phyloP scores from a whole-genome alignment of 371 early-diverging fungal genomes.

The Lichtheimia ramosa region DNA sequence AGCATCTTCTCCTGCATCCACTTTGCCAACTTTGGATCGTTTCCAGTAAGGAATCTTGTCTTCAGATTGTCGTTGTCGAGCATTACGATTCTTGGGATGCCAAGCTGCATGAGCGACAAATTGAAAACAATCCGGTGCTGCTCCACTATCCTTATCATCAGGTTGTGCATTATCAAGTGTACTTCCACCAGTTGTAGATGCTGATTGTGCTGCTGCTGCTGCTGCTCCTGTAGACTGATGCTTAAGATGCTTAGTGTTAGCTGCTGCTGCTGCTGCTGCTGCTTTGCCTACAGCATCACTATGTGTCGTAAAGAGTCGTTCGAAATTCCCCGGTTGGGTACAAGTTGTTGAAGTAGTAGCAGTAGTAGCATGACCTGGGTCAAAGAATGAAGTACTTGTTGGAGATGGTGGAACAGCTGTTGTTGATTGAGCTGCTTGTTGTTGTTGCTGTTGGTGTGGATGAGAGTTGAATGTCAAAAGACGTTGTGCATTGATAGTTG shows the following conservation, averaged over 20 bases:
- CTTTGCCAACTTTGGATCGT: slow-evolving; percentile 51
- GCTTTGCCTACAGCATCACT: background rate
- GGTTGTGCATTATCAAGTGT: slow-evolving; percentile 3
- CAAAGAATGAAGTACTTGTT: background rate
- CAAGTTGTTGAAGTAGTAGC: background rate
- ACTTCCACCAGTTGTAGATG: background rate
- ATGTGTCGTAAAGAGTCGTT: background rate
- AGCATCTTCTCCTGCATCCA: slow-evolving; percentile 75
- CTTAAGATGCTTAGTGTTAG: background rate
- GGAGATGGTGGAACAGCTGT: background rate
- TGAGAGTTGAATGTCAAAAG: slow-evolving; percentile 11
- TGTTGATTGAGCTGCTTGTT: background rate
- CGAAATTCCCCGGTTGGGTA: background rate
- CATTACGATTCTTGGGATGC: slow-evolving; percentile 46
- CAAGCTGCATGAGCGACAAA: slow-evolving; percentile 49
- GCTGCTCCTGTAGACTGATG: background rate
- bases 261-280: background rate
- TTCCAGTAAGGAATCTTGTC: slow-evolving; percentile 49
- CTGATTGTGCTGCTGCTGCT: background rate
- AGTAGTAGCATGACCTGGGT: background rate
- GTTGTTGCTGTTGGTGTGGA: slow-evolving; percentile 15
- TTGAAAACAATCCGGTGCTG: slow-evolving; percentile 23
- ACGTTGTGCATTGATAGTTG: slow-evolving; percentile 16
- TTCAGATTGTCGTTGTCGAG: slow-evolving; percentile 19
- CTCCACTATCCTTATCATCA: slow-evolving; percentile 1